Conservation (phyloP, 139 green algal species). For the Tetradesmus obliquus region DNA sequence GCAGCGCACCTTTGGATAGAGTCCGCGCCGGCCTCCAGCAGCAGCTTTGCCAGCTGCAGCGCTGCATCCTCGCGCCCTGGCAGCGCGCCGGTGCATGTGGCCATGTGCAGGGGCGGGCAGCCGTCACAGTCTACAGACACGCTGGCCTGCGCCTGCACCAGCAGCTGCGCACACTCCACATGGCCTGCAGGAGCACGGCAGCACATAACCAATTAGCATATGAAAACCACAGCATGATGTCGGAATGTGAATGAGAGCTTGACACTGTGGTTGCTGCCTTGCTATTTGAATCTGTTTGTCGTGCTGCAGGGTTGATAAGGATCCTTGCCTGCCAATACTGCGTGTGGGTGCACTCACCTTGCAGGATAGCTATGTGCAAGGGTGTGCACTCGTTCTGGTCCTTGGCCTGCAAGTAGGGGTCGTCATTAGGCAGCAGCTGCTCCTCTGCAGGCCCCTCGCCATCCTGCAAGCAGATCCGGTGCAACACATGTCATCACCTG, state of each 20-base stretch:
- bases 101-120: constrained; percentile 75
- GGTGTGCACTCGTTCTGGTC: constrained; percentile 78
- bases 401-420: constrained; percentile 55
- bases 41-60: constrained; percentile 47
- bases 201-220: background rate
- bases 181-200: constrained; percentile 57
- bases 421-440: background rate
- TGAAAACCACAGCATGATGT: too few species aligned
- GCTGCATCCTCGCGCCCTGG: constrained; percentile 22
- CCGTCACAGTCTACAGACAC: constrained; percentile 69
- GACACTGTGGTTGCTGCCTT: background rate
- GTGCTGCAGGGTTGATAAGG: background rate
- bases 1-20: constrained; percentile 45
- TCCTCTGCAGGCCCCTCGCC: background rate
- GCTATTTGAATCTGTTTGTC: background rate
- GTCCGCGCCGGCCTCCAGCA: constrained; percentile 65
- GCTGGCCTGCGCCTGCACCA: constrained; percentile 60
- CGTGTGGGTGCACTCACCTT: constrained; percentile 57
- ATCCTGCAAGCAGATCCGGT: background rate
- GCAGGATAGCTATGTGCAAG: constrained; percentile 86
- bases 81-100: constrained; percentile 58
- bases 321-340: background rate
- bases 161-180: constrained; percentile 54
- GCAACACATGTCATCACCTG: background rate
- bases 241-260: background rate